Conservation (phyloP, 2,329 filamentous ascomycete genomes). For the Mycocentrospora acerina region DNA sequence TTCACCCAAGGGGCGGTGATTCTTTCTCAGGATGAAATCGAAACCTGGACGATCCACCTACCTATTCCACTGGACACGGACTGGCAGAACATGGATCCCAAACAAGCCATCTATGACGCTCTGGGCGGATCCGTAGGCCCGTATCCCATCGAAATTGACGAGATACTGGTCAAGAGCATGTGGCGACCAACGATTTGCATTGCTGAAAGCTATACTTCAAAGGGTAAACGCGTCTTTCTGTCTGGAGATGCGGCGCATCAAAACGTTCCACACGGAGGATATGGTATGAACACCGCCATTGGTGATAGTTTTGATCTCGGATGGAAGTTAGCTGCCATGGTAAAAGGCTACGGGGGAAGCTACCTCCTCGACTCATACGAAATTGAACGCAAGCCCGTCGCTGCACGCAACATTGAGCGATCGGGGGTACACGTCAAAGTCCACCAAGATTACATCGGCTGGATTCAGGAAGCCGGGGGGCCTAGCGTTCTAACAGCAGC, state of each 20-base stretch:
- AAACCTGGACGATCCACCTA: slow-evolving; percentile 38
- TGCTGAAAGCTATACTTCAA: slow-evolving; percentile 22
- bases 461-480: neutral
- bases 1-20: slow-evolving; percentile 23
- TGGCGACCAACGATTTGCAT: slow-evolving; percentile 36
- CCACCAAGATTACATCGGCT: neutral
- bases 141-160: slow-evolving; percentile 34
- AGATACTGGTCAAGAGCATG: slow-evolving; percentile 31
- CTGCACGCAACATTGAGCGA: slow-evolving; percentile 24
- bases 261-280: slow-evolving; percentile 39
- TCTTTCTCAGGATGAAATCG: slow-evolving; percentile 34
- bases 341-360: slow-evolving; percentile 26
- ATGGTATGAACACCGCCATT: slow-evolving; percentile 44
- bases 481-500: neutral
- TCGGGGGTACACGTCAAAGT: slow-evolving; percentile 14
- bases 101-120: slow-evolving; percentile 19
- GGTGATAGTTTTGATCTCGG: slow-evolving; percentile 40
- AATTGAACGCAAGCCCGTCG: slow-evolving; percentile 30
- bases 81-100: slow-evolving; percentile 17
- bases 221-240: slow-evolving; percentile 14
- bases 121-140: slow-evolving; percentile 15
- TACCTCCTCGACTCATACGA: slow-evolving; percentile 30
- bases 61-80: slow-evolving; percentile 17
- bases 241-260: slow-evolving; percentile 32
- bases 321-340: slow-evolving; percentile 37